Base-by-base conservation (phyloP, 345 rosid genomes). In the Arabis hirsuta region DNA sequence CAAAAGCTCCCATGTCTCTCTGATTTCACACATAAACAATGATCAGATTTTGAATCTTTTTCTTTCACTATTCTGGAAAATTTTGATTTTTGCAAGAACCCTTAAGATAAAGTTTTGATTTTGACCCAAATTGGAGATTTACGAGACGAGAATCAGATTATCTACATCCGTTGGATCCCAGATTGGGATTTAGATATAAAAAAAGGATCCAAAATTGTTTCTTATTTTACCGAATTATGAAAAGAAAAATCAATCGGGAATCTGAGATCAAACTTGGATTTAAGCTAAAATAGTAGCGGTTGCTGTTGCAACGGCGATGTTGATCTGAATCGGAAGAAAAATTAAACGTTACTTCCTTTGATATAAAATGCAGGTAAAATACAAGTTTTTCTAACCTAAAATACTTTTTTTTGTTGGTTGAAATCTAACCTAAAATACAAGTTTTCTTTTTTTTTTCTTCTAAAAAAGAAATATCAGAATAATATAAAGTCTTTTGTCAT, bases 1-100 rank as follows among this genome's bases (percentile, higher is more conserved):
- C 62, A 50, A 95, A 79, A 26, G 85, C 97, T 20, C 99, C 99
- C 99, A 95, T 95, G 9, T 38, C 42, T 42, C 45, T 26, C 51
- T 42, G 6, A 43, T 55, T 31, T 12, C 29, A 58, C 7, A 44
- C 6, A 16, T 16, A 4, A 5, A 34, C 45, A 14, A 31, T 5
- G 3, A 48, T 48, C 27, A 9, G 19, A 48, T 48, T 10, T 48
- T 20, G 27, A 47, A 46, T 46, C 51, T 46, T 46, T 46, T 46
- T 26, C 36, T 32, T 32, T 32, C 29, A 27, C 29, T 3, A 3
- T 22, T 22, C 0, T 0, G 9, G 9, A 34, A 34, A 34, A 34
- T 7, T 7, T 2, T 61, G 11, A 41, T 8, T 9, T 9, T 62
- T 36, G 8, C 8, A 12, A 43, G 36, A 29, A 44, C 19, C 46